Base-by-base conservation (phyloP, 805 yeast species). In the Metschnikowia gelsemii region DNA sequence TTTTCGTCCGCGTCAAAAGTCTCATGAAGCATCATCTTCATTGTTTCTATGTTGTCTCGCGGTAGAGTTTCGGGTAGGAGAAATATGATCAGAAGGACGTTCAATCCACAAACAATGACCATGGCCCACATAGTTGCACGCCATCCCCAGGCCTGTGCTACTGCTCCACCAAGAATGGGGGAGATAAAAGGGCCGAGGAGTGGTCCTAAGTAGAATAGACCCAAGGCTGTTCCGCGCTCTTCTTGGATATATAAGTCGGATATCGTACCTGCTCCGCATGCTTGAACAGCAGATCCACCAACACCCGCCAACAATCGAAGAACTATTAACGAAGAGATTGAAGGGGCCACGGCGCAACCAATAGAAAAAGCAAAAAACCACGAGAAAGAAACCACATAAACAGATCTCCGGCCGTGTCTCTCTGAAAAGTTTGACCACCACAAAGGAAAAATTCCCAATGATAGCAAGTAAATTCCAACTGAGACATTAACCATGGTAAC, bases 401-500 rank as follows among this genome's bases (percentile, higher is more conserved):
- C 81, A 2, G 81, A 71, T 41, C 96, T 65, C 50, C 96, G 70
- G 2, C 96, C 96, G 47, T 76, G 75, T 38, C 72, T 62, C 57
- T 88, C 96, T 29, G 89, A 80, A 43, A 85, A 74, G 8, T 83
- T 78, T 5, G 91, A 82, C 95, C 96, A 88, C 93, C 95, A 87
- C 32, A 88, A 57, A 2, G 96, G 96, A 53, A 86, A 80, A 1
- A 88, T 68, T 12, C 96, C 96, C 25, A 88, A 56, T 1, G 89
- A 71, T 11, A 87, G 56, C 20, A 87, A 62, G 57, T 87, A 88
- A 9, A 87, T 73, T 51, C 96, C 96, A 38, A 87, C 87, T 2
- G 91, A 79, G 13, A 87, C 72, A 55, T 87, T 87, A 19, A 87
- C 87, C 53, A 77, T 70, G 21, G 80, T 65, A 1, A 73, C 74